phyloP scores from a whole-genome alignment of 768 basidiomycete species.

The Leccinum subgranulosum region DNA sequence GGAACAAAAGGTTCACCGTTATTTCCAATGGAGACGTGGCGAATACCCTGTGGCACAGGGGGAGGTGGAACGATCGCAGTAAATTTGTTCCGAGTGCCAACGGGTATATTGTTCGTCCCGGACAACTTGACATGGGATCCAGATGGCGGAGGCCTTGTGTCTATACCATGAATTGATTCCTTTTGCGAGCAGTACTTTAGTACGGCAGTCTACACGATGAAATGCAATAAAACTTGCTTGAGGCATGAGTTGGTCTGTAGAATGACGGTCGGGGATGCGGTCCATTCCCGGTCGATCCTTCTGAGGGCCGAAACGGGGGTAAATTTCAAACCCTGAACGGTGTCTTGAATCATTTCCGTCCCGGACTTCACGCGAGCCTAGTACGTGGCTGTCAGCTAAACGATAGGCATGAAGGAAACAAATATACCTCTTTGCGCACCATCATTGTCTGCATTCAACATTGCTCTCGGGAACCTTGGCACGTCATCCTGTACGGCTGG shows the following conservation, averaged over 20 bases:
- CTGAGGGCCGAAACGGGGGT: conserved; percentile 13
- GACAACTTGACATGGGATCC: conserved; percentile 27
- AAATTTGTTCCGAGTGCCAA: conserved; percentile 28
- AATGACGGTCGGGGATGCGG: conserved; percentile 6
- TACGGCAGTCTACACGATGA: background rate
- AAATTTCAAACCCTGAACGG: conserved; percentile 13
- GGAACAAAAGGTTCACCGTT: conserved; percentile 20
- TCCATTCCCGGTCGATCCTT: conserved; percentile 21
- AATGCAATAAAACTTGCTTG: conserved; percentile 15
- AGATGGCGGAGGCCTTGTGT: conserved; percentile 8
- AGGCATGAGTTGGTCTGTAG: conserved; percentile 12
- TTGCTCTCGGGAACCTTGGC: conserved; percentile 37
- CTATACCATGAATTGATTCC: conserved; percentile 15
- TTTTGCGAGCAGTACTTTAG: conserved; percentile 13
- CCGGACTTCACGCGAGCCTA: conserved; percentile 20
- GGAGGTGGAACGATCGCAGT: conserved; percentile 2
- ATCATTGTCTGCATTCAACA: conserved; percentile 28
- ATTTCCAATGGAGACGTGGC: conserved; percentile 9
- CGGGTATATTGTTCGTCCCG: conserved; percentile 33
- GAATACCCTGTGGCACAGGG: background rate
- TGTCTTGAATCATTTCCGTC: conserved; percentile 18
- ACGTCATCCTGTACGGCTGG: conserved; percentile 25
- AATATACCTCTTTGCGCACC: conserved; percentile 13
- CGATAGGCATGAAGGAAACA: background rate
- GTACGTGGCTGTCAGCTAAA: background rate